Conservation (phyloP, 257 asterid genomes). For the Marsdenia floribunda region DNA sequence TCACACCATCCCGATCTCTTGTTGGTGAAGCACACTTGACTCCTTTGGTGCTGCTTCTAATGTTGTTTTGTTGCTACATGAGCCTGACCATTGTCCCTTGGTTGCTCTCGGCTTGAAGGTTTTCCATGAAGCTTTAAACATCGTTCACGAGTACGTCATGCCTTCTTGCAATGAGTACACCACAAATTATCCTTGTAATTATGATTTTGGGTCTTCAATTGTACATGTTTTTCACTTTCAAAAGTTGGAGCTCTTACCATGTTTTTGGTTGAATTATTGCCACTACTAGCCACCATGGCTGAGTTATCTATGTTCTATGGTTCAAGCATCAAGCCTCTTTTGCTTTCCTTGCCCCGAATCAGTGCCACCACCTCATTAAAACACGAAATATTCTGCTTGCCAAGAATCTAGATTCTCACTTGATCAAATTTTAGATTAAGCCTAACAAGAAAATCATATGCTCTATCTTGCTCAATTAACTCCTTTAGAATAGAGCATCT, state of each 20-base stretch:
- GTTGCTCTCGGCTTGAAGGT: background rate
- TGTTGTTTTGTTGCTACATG: too few species aligned
- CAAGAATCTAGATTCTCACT: background rate
- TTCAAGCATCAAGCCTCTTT: background rate
- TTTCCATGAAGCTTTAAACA: background rate
- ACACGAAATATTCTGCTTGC: too few species aligned
- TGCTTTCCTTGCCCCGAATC: background rate
- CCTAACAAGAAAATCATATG: background rate
- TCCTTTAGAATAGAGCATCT: background rate
- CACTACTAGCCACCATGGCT: background rate
- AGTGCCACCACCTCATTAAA: too few species aligned
- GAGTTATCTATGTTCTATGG: background rate
- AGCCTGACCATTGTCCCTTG: background rate
- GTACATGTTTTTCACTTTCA: background rate
- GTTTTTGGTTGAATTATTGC: background rate
- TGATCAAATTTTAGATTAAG: background rate
- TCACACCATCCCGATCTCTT: background rate
- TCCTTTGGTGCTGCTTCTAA: too few species aligned
- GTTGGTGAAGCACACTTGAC: too few species aligned
- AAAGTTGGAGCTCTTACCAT: background rate
- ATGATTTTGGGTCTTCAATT: background rate
- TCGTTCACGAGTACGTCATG: background rate
- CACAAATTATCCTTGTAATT: too few species aligned
- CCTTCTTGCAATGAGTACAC: background rate
- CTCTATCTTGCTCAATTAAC: background rate